These are phyloP conservation scores for Pinus tabuliformis DNA, from an alignment of 75 land plant species.

Conservation along the genomic window DNA sequence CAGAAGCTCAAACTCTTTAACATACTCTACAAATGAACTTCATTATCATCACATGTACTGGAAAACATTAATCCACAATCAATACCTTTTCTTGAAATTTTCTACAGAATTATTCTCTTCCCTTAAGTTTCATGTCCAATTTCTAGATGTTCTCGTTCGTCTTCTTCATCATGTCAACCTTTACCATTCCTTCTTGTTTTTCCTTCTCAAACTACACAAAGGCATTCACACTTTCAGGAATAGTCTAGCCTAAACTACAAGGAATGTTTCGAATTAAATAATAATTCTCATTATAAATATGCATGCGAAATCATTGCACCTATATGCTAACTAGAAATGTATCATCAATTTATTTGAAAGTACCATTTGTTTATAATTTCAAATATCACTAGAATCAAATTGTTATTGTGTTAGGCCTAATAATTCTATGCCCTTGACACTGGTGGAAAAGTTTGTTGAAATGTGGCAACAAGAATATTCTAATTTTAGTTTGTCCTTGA, in stretches of 20 bases:
- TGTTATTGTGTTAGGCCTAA: slow-evolving; percentile 87
- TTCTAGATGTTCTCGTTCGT: slow-evolving; percentile 67
- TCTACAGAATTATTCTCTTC: slow-evolving; percentile 59
- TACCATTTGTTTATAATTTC: slow-evolving; percentile 83
- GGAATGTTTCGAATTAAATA: not conserved
- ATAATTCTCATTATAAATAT: not conserved
- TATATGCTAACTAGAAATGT: not conserved
- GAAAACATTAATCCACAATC: not conserved
- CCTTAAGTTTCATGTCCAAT: slow-evolving; percentile 59
- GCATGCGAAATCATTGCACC: not conserved
- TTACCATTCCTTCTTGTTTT: slow-evolving; percentile 63
- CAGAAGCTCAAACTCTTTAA: too few species aligned
- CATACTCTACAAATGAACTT: not conserved
- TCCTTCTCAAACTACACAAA: slow-evolving; percentile 74
- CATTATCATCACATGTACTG: not conserved
- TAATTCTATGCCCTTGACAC: slow-evolving; percentile 85
- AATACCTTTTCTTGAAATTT: slow-evolving; percentile 56
- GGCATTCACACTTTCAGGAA: not conserved
- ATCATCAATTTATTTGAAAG: not conserved
- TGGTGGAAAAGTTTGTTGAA: slow-evolving; percentile 94
- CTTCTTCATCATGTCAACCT: slow-evolving; percentile 71
- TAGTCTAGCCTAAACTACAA: not conserved
- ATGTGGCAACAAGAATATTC: too few species aligned
- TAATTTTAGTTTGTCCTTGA: too few species aligned
- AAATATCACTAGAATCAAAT: slow-evolving; percentile 71